Percentiles rank a stretch among this genome's conserved stretches.
These are phyloP conservation scores for Pythium dissimile DNA, from an alignment of 352 stramenopile genomes.

Conservation along the genomic window DNA sequence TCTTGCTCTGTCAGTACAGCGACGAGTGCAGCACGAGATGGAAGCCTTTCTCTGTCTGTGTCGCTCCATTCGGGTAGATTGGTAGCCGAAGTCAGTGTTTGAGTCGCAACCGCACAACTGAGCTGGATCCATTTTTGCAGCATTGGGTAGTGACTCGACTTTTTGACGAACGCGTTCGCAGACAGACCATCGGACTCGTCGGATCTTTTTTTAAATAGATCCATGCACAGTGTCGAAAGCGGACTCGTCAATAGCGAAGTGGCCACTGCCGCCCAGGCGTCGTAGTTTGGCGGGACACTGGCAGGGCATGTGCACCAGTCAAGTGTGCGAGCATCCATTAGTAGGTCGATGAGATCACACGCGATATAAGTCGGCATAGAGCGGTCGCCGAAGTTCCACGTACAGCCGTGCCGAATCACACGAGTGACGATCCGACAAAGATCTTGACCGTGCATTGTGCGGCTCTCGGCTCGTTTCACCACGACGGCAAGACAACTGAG, in stretches of 20 bases:
- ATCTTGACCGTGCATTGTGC: too few relatives aligned
- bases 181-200: background rate
- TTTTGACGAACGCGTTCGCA: slow-evolving; percentile 35
- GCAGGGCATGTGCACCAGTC: background rate
- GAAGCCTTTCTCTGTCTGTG: slow-evolving; percentile 2
- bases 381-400: slow-evolving; percentile 9
- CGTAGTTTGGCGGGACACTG: background rate
- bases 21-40: slow-evolving; percentile 36
- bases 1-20: slow-evolving; percentile 62
- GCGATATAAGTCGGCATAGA: slow-evolving; percentile 43
- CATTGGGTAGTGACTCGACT: slow-evolving; percentile 39
- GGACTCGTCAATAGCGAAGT: background rate
- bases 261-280: background rate
- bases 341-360: slow-evolving; percentile 33
- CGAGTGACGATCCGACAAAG: background rate
- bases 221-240: background rate
- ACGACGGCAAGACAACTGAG: too few relatives aligned
- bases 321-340: slow-evolving; percentile 30
- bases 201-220: background rate
- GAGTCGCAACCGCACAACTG: slow-evolving; percentile 17
- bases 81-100: background rate
- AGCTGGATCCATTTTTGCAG: slow-evolving; percentile 60
- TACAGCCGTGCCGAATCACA: background rate
- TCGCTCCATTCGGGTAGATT: background rate
- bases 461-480: too few relatives aligned